Conservation (phyloP, 352 stramenopile genomes). For the Pythium folliculosum region DNA sequence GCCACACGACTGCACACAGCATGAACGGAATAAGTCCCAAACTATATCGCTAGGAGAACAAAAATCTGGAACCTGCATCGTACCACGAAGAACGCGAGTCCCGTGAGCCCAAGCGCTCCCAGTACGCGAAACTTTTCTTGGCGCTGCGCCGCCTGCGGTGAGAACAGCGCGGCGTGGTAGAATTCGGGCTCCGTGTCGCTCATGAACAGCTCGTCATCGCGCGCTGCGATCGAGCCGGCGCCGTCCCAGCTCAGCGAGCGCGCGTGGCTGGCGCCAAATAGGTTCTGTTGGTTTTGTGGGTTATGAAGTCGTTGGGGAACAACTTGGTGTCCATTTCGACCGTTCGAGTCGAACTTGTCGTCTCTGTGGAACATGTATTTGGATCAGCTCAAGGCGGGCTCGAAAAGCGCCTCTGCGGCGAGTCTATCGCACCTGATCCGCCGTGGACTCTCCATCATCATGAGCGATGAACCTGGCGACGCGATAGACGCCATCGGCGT, state of each 20-base stretch:
- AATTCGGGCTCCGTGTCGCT: constrained; percentile 22
- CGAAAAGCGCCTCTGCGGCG: neutral
- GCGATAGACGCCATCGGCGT: constrained; percentile 4
- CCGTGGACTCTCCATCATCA: constrained; percentile 8
- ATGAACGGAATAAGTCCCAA: neutral
- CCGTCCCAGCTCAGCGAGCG: neutral
- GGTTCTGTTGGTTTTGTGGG: neutral
- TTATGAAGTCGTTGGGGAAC: neutral
- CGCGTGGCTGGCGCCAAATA: neutral
- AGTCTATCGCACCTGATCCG: neutral
- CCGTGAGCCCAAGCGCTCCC: constrained; percentile 26
- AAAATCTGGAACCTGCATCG: neutral
- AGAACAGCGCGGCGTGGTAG: constrained; percentile 16
- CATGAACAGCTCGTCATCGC: constrained; percentile 15
- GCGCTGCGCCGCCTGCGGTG: constrained; percentile 1
- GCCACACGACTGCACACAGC: constrained; percentile 26
- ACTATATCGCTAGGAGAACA: neutral
- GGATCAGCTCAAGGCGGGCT: neutral
- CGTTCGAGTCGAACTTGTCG: neutral
- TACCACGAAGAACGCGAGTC: constrained; percentile 34
- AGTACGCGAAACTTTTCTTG: constrained; percentile 30
- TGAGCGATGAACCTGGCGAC: neutral
- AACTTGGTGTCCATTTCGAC: neutral
- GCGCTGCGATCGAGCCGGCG: neutral
- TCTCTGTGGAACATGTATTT: neutral